Percentiles rank a stretch among this genome's conserved stretches.
Conservation (phyloP, 2,329 filamentous ascomycete species). For the Blastomyces parvus region DNA sequence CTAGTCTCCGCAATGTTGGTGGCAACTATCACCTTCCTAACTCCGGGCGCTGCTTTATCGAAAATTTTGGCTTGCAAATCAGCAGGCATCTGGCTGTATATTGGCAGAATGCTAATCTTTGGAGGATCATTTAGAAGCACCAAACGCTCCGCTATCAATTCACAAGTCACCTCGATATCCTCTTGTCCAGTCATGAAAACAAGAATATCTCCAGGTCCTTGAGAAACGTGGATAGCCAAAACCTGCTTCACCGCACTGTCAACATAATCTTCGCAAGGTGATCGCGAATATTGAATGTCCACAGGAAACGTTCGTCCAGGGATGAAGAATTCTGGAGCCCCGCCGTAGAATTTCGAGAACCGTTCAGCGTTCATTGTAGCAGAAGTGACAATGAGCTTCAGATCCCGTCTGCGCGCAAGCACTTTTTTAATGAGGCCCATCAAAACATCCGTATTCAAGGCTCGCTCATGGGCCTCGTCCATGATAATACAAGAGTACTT, state of each 20-base stretch:
- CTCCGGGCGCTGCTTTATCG: conserved; percentile 77
- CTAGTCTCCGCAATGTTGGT: conserved; percentile 98
- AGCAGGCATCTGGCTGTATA: conserved; percentile 99
- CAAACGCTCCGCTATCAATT: conserved; percentile 78
- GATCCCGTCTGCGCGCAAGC: conserved; percentile 71
- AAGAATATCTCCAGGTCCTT: conserved; percentile 83
- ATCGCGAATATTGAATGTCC: conserved; percentile 89
- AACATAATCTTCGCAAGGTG: conserved; percentile 94
- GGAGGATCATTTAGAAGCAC: conserved; percentile 87
- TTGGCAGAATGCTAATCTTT: conserved; percentile 86
- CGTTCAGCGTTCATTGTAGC: conserved; percentile 97
- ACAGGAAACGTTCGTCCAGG: conserved; percentile 94
- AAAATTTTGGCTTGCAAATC: conserved; percentile 98
- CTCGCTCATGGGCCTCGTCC: conserved; percentile 97
- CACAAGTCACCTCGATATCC: conserved; percentile 94
- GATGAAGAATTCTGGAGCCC: conserved; percentile 92
- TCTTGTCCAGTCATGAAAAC: conserved; percentile 99
- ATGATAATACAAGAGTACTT: conserved; percentile 98
- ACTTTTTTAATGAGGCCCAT: conserved; percentile 99
- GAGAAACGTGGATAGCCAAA: conserved; percentile 89
- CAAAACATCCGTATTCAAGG: conserved; percentile 90
- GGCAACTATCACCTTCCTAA: conserved; percentile 93
- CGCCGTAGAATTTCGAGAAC: conserved; percentile 92
- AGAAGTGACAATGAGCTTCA: conserved; percentile 95
- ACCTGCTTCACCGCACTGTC: conserved; percentile 95